phyloP scores from a whole-genome alignment of 169 alveolate genomes.

The Plasmodium vinckei region DNA sequence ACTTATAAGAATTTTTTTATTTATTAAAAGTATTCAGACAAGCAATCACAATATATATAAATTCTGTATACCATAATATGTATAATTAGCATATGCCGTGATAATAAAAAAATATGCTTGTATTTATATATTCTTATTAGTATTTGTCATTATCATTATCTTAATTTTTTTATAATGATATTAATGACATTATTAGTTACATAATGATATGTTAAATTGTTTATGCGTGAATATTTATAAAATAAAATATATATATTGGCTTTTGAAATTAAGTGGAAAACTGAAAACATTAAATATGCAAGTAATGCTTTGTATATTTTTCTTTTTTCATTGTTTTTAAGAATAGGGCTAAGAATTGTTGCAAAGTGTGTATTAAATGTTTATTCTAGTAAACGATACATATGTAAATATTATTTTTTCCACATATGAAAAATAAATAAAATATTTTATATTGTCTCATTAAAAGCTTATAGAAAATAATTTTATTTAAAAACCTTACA shows the following conservation, averaged over 20 bases:
- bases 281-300: constrained; percentile 9
- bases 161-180: constrained; percentile 7
- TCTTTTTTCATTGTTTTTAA: constrained; percentile 20
- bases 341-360: background rate
- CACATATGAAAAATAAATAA: constrained; percentile 2
- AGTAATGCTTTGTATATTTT: constrained; percentile 12
- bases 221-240: constrained; percentile 9
- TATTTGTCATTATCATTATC: constrained; percentile 9
- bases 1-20: constrained; percentile 36
- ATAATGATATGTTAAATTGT: constrained; percentile 17
- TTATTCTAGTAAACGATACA: constrained; percentile 18
- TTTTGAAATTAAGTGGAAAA: constrained; percentile 10
- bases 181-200: background rate
- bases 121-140: constrained; percentile 15
- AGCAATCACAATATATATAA: constrained; percentile 43
- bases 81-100: background rate
- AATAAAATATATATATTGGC: constrained; percentile 1
- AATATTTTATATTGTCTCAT: background rate
- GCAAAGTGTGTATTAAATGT: constrained; percentile 21
- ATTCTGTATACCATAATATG: constrained; percentile 30
- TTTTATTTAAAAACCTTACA: constrained; percentile 18
- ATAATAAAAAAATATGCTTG: constrained; percentile 24
- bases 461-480: constrained; percentile 10
- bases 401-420: background rate
- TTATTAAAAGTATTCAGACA: constrained; percentile 36